Conservation (phyloP, 2,329 filamentous ascomycete species). For the Juglanconis sp. region DNA sequence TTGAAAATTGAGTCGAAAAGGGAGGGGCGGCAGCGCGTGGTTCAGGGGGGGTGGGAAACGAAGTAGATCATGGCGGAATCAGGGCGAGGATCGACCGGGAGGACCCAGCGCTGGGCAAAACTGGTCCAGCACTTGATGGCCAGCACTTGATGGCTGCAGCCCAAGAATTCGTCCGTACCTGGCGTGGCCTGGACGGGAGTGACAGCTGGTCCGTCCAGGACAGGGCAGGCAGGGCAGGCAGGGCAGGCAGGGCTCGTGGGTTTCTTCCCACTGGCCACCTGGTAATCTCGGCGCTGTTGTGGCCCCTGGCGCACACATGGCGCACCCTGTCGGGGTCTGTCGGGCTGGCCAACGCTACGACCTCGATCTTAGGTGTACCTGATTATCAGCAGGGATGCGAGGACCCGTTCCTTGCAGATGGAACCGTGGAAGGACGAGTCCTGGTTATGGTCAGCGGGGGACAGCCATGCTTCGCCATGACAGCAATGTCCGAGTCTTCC, state of each 20-base stretch:
- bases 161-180: not conserved
- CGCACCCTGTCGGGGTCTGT: not conserved
- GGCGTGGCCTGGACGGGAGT: no score
- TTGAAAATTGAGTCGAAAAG: not conserved
- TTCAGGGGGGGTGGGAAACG: not conserved
- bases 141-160: not conserved
- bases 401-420: conserved; percentile 21
- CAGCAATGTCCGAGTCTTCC: not conserved
- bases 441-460: not conserved
- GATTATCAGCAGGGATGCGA: conserved; percentile 10
- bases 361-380: conserved; percentile 12
- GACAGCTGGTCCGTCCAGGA: no score
- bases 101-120: not conserved
- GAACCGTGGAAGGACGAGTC: conserved; percentile 8
- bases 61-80: not conserved
- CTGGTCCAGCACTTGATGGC: not conserved
- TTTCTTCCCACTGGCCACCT: not conserved
- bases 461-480: not conserved
- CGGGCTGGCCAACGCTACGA: conserved; percentile 15
- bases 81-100: not conserved
- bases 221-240: not conserved
- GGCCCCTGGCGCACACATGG: conserved; percentile 2
- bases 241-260: not conserved
- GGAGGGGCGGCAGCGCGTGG: not conserved
- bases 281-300: conserved; percentile 11